Base-by-base conservation (phyloP, 2,329 filamentous ascomycete species). In the Exophiala xenobiotica region DNA sequence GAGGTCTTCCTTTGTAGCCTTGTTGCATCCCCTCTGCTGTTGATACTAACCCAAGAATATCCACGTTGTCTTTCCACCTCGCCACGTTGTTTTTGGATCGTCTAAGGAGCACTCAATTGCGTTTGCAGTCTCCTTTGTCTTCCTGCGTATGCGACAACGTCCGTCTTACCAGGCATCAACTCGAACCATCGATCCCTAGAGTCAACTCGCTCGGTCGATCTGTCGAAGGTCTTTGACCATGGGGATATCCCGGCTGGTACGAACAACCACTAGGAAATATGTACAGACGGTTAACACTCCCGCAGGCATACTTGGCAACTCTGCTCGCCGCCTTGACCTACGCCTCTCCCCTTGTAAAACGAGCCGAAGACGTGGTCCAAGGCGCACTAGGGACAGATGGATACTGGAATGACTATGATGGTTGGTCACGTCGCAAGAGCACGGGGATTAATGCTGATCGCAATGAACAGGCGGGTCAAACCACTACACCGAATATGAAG, bases 401-500 rank as follows among this genome's bases (percentile, higher is more conserved):
- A 18, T 60, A 54, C 46, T 58, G 58, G 58, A 57, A 58, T 39
- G 58, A 60, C 39, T 58, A 49, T 46, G 58, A 60, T 31, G 58
- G 58, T 60, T 16, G 26, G 53, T 33, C 16, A n/a, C 6, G 6
- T 23, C 9, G 14, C 4, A 6, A 9, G 3, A 14, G 16, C 18
- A 20, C 18, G 31, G 20, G 19, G 14, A 27, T 24, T n/a, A 22
- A 14, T 3, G 20, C 50, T 54, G 16, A 53, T 38, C 12, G 22
- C 29, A 33, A 12, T 27, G 23, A 49, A 48, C 35, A 67, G 63
- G 35, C 50, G 47, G 50, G 46, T 40, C 46, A n/a, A 67, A 69
- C 53, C 27, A 38, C 2, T 70, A 70, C 52, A 62, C 42, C 12
- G 60, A 64, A 55, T 67, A 68, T 51, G 60, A 49, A 11, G 66